phyloP scores from a whole-genome alignment of 768 basidiomycete species.

The Phylloporus sp. region DNA sequence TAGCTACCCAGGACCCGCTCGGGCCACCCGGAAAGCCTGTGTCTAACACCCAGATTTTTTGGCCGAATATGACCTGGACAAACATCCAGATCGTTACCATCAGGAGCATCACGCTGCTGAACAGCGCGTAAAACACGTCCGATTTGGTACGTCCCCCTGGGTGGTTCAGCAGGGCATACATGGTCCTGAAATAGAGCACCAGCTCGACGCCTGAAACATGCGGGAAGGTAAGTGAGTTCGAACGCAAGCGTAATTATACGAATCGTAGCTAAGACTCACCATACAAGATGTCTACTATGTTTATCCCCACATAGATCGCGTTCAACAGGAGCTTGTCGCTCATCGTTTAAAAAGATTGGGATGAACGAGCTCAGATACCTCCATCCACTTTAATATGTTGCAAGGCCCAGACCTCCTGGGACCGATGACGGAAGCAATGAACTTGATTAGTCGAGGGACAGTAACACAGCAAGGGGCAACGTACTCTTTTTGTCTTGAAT shows the following conservation, averaged over 20 bases:
- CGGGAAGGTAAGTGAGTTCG: neutral
- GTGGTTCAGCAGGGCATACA: slow-evolving; percentile 5
- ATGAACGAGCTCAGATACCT: neutral
- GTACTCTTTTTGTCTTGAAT: too few species aligned
- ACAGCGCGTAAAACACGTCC: slow-evolving; percentile 13
- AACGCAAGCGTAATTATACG: neutral
- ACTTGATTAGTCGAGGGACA: too few species aligned
- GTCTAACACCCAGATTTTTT: slow-evolving; percentile 31
- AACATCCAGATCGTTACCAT: slow-evolving; percentile 29
- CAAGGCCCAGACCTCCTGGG: too few species aligned
- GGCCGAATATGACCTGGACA: slow-evolving; percentile 11
- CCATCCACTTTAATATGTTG: neutral
- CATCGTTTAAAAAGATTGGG: neutral
- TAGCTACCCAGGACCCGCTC: slow-evolving; percentile 9
- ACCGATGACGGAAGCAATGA: too few species aligned
- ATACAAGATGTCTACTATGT: neutral
- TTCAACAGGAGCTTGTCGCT: neutral
- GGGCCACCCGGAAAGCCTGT: slow-evolving; percentile 27
- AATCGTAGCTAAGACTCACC: neutral
- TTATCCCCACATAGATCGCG: neutral
- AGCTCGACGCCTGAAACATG: neutral
- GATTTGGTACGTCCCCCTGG: neutral
- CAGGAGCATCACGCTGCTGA: slow-evolving; percentile 18
- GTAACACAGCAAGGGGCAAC: too few species aligned
- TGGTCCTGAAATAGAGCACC: slow-evolving; percentile 13